Evolutionary conservation across 495 filamentous ascomycete genomes (phyloP), one percentile per base, ranked within the genome.

Genomic region (Evernia prunastri): DNA sequence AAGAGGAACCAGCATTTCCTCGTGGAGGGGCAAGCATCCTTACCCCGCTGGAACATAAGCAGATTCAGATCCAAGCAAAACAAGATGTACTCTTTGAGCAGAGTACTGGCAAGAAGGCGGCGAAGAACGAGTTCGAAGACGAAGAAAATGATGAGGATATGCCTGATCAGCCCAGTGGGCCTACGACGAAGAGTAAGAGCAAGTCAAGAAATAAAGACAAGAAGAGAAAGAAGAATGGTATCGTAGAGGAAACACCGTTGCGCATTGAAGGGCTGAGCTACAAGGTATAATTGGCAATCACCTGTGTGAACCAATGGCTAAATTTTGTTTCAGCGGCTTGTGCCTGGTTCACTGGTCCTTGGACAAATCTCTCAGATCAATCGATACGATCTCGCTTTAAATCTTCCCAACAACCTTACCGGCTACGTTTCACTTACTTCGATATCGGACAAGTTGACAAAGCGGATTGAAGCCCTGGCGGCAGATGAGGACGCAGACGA

Each of bases 81-180:
- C 85, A 87, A 70, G 94, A 98, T 81, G 92, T 93, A 31, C 80
- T 97, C 12, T 97, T 97, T 71, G 94, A 97, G 77, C 86, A 95
- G 68, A 82, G 86, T 63, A 82, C 83, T 18, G 76, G 79, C 69
- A 81, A 73, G 76, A 81, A 77, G 61, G 58, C 67, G 49, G 78
- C 72, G 25, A 70, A 65, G 68, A 77, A 70, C 66, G 69, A 77
- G 56, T 71, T 75, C 37, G 76, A 73, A 29, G 76, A 78, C 63
- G 74, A 74, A 18, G 75, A 73, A 49, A 74, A 77, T 39, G 76
- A 79, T 60, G 72, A 77, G 70, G 79, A 81, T 54, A 64, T 78
- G 66, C 71, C 84, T 69, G 77, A 84, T 76, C 76, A 84, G 72
- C 75, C 78, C 67, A 67, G 73, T 69, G 60, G 84, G 25, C 65